Evolutionary conservation across 257 asterid species (phyloP).

Genomic region (Gynochthodes officinalis): DNA sequence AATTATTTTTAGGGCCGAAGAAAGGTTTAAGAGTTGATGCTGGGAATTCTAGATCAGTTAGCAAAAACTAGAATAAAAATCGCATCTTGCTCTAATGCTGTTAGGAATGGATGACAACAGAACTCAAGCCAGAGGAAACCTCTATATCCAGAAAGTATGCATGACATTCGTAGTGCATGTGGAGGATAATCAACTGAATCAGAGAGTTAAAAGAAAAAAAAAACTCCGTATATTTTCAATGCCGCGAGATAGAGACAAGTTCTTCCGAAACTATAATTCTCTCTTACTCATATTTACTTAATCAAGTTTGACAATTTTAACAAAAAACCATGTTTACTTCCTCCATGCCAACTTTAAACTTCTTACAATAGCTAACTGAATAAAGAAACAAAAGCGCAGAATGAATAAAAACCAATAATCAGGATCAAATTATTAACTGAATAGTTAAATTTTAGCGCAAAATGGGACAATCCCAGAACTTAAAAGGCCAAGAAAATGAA

Average conservation of each 20-base stretch:
- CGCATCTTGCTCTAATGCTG: not conserved
- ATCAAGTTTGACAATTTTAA: not conserved
- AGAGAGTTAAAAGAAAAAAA: no score
- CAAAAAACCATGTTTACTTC: not conserved
- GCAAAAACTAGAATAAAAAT: not conserved
- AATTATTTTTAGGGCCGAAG: not conserved
- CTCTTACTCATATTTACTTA: not conserved
- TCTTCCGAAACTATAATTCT: not conserved
- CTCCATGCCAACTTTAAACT: not conserved
- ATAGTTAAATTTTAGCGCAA: not conserved
- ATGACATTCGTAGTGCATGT: no score
- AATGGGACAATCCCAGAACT: conserved; percentile 10
- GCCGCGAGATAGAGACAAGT: not conserved
- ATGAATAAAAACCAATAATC: not conserved
- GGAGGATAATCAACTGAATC: no score
- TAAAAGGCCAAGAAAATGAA: not conserved
- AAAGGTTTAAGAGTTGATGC: not conserved
- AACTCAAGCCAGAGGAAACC: not conserved
- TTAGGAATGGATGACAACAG: not conserved
- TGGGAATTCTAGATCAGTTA: not conserved
- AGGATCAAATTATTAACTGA: not conserved
- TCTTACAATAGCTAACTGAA: not conserved
- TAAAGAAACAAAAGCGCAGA: not conserved
- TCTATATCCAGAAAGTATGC: not conserved
- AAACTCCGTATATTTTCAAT: not conserved